Conservation (phyloP, 2,329 filamentous ascomycete species). For the Pseudogymnoascus sp. region DNA sequence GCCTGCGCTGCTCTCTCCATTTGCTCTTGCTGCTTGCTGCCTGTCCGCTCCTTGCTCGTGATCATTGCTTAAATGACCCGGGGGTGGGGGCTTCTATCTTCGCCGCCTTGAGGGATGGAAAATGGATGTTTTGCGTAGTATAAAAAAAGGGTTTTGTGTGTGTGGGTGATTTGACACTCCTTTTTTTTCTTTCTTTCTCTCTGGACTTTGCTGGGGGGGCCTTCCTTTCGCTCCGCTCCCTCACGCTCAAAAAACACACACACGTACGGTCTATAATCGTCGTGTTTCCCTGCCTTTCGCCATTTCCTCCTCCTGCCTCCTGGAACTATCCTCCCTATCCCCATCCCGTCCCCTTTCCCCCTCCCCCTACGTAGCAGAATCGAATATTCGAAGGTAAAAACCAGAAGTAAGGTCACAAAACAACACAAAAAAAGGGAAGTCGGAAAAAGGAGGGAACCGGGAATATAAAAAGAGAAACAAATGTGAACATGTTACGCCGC, state of each 20-base stretch:
- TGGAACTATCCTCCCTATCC: not conserved
- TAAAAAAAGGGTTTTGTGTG: not conserved
- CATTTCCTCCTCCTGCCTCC: not conserved
- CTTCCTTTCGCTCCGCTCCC: not conserved
- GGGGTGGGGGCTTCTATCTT: slow-evolving; percentile 3
- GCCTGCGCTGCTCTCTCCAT: not conserved
- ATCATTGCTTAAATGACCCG: not conserved
- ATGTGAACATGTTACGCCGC: not conserved
- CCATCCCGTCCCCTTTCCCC: not conserved
- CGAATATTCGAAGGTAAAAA: slow-evolving; percentile 1
- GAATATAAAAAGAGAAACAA: not conserved
- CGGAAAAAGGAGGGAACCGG: not conserved
- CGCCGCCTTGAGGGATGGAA: slow-evolving; percentile 7
- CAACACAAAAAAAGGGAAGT: not conserved
- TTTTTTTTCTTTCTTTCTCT: not conserved
- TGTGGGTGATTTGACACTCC: slow-evolving; percentile 5
- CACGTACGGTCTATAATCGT: slow-evolving; percentile 9
- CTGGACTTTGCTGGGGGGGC: not conserved
- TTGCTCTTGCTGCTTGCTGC: not conserved
- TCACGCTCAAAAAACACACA: not conserved
- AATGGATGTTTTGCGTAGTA: slow-evolving; percentile 9
- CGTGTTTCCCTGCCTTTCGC: not conserved
- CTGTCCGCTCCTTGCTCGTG: not conserved
- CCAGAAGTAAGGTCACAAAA: not conserved
- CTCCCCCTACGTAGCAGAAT: slow-evolving; percentile 1